These are phyloP conservation scores for Apiotrichum brassicae DNA, from an alignment of 1,284 basidiomycete species.

Conservation along the genomic window DNA sequence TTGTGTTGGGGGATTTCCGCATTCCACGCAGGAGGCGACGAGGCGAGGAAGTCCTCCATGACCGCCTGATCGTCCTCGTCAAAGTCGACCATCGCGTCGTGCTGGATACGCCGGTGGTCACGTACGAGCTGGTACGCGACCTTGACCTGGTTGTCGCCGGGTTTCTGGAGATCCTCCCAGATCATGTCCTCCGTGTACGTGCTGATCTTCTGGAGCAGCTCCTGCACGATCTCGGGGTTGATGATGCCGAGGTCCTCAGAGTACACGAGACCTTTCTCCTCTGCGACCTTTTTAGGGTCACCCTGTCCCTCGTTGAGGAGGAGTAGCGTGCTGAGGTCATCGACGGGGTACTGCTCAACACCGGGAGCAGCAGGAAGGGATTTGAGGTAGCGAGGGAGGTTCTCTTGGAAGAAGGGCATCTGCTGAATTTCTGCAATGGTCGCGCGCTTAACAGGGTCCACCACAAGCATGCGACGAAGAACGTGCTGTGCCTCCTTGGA, in stretches of 20 bases:
- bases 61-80: slow-evolving; percentile 44
- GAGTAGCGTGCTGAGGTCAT: slow-evolving; percentile 38
- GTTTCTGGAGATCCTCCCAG: slow-evolving; percentile 71
- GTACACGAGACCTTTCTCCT: slow-evolving; percentile 45
- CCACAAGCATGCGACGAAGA: slow-evolving; percentile 77
- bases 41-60: slow-evolving; percentile 51
- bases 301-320: slow-evolving; percentile 41
- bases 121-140: slow-evolving; percentile 91
- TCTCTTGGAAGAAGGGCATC: slow-evolving; percentile 78
- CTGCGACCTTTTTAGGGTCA: slow-evolving; percentile 40
- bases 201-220: slow-evolving; percentile 66
- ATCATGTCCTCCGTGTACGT: slow-evolving; percentile 76
- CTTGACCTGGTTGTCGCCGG: slow-evolving; percentile 91
- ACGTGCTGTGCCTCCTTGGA: slow-evolving; percentile 69
- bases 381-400: slow-evolving; percentile 78
- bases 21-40: slow-evolving; percentile 52
- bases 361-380: slow-evolving; percentile 73
- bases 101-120: slow-evolving; percentile 80
- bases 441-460: slow-evolving; percentile 87
- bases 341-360: slow-evolving; percentile 42
- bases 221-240: slow-evolving; percentile 81
- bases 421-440: slow-evolving; percentile 82
- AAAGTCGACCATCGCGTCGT: slow-evolving; percentile 51
- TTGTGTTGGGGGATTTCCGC: slow-evolving; percentile 36
- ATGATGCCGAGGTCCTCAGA: slow-evolving; percentile 66